These are phyloP conservation scores for Lindgomyces ingoldianus DNA, from an alignment of 495 filamentous ascomycete genomes.

Conservation along the genomic window DNA sequence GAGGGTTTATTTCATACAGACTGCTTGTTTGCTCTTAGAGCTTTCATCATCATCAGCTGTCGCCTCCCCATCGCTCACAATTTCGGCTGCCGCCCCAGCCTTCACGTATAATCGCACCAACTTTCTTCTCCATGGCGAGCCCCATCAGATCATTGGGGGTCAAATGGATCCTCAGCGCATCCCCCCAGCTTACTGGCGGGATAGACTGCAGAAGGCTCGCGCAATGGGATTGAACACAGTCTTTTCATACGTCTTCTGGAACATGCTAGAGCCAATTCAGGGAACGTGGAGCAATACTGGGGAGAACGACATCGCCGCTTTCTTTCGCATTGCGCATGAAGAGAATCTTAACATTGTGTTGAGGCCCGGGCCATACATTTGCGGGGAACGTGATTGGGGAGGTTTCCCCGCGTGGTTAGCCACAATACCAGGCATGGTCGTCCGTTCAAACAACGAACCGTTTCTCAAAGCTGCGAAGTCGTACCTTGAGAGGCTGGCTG, in stretches of 20 bases:
- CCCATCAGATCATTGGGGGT: conserved; percentile 51
- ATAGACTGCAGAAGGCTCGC: conserved; percentile 47
- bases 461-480: conserved; percentile 46
- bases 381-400: conserved; percentile 54
- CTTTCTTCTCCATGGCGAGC: conserved; percentile 50
- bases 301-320: conserved; percentile 48
- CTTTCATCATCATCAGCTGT: neutral
- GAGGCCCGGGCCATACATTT: conserved; percentile 52
- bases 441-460: conserved; percentile 45
- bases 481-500: conserved; percentile 46
- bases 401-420: conserved; percentile 52
- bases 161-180: conserved; percentile 56
- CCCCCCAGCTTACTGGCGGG: conserved; percentile 48
- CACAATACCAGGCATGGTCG: conserved; percentile 45
- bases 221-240: conserved; percentile 54
- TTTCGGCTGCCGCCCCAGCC: neutral
- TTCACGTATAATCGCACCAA: conserved; percentile 37
- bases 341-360: conserved; percentile 49
- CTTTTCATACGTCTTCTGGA: conserved; percentile 54
- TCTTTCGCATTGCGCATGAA: conserved; percentile 50
- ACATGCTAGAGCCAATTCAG: conserved; percentile 47
- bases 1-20: no score
- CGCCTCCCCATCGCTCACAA: neutral
- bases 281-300: conserved; percentile 44
- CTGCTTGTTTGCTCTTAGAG: neutral